Evolutionary conservation across 2,329 filamentous ascomycete species (phyloP).

Genomic region (Monosporascus sp.): DNA sequence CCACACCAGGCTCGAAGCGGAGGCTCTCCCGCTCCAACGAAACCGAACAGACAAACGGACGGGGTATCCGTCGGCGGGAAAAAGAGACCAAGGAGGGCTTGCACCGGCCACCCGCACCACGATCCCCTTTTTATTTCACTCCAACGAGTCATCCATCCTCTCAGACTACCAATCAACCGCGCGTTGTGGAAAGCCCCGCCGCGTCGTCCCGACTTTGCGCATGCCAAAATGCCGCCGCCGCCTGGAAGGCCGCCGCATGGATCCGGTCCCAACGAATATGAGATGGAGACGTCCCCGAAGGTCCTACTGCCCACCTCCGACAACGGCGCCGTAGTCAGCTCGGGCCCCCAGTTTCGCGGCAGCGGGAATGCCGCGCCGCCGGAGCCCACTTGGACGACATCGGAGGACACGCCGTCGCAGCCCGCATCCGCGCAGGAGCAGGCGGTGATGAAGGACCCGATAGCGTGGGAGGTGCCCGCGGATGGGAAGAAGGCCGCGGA

Average conservation of each 20-base stretch:
- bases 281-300: not conserved
- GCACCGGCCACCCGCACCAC: no score
- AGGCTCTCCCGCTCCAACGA: no score
- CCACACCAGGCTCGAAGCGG: not conserved
- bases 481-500: not conserved
- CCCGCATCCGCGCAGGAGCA: not conserved
- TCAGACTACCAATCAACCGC: not conserved
- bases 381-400: not conserved
- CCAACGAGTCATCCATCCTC: no score
- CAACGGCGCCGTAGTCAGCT: not conserved
- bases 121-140: no score
- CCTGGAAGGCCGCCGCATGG: not conserved
- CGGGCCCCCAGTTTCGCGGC: not conserved
- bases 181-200: not conserved
- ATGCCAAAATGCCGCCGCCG: not conserved
- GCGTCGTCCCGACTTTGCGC: not conserved
- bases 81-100: no score
- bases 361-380: not conserved
- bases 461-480: not conserved
- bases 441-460: not conserved
- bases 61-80: no score
- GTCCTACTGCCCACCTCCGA: not conserved
- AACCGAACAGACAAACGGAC: no score
- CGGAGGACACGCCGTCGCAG: not conserved
- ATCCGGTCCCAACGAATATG: not conserved